These are phyloP conservation scores for Neurospora tetraspora DNA, from an alignment of 495 filamentous ascomycete species.

Conservation along the genomic window DNA sequence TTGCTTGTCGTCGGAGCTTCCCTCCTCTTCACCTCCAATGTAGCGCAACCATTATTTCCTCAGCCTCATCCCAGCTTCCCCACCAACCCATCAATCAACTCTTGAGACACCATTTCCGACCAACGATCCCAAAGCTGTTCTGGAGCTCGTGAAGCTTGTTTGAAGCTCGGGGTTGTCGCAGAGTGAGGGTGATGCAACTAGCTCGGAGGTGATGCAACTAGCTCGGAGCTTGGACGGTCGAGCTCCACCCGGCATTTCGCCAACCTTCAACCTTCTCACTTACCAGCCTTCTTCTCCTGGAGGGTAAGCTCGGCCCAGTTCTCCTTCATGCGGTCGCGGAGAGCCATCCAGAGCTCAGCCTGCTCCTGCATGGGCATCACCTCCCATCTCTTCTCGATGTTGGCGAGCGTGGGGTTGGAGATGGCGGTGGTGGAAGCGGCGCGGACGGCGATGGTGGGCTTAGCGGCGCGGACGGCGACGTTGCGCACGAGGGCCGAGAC, in stretches of 20 bases:
- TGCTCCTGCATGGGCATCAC: slow-evolving; percentile 94
- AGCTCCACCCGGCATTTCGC: not conserved
- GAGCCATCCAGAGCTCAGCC: slow-evolving; percentile 96
- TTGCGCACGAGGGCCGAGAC: slow-evolving; percentile 29
- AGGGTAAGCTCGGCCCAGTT: slow-evolving; percentile 91
- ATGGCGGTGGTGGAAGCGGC: slow-evolving; percentile 74
- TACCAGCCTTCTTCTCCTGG: slow-evolving; percentile 98
- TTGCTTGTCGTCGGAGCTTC: not conserved
- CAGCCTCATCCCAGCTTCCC: not conserved
- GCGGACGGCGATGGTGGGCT: slow-evolving; percentile 34
- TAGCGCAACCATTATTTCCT: not conserved
- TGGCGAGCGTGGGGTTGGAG: slow-evolving; percentile 90
- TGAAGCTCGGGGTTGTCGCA: not conserved
- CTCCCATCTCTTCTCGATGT: slow-evolving; percentile 99
- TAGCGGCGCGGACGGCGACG: slow-evolving; percentile 29
- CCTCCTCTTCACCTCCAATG: not conserved
- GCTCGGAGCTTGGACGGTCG: slow-evolving; percentile 3
- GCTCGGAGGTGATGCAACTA: slow-evolving; percentile 3
- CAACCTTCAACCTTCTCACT: slow-evolving; percentile 28
- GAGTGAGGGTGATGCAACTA: not conserved
- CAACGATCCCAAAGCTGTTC: not conserved
- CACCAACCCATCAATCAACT: not conserved
- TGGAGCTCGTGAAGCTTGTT: not conserved
- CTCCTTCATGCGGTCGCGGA: slow-evolving; percentile 95
- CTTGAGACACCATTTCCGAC: not conserved